phyloP scores from a whole-genome alignment of 192 early-diverging fungal species.

The Coemansia sp. region DNA sequence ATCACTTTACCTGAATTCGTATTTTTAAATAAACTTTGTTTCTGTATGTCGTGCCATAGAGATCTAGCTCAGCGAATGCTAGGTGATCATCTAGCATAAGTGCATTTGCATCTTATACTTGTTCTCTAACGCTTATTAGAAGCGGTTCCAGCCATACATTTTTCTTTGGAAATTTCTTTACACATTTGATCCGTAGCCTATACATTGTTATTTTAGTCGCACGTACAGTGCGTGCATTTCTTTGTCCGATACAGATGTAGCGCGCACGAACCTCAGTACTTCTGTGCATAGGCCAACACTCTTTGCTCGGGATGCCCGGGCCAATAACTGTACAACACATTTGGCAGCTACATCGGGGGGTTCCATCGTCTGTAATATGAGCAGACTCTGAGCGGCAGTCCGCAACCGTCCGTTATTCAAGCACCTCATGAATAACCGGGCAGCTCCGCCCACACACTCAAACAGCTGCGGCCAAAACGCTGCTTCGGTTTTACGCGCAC shows the following conservation, averaged over 20 bases:
- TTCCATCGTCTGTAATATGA: conserved; percentile 90
- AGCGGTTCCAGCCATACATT: too few relatives aligned
- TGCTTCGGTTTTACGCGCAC: conserved; percentile 95
- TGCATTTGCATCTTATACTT: too few relatives aligned
- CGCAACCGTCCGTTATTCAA: conserved; percentile 63
- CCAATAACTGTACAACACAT: conserved; percentile 33
- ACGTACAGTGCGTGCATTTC: conserved; percentile 15
- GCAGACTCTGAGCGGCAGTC: conserved; percentile 89
- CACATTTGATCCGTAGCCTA: too few relatives aligned
- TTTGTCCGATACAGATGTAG: conserved; percentile 32
- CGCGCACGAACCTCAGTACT: conserved; percentile 35
- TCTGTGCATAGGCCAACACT: conserved; percentile 28
- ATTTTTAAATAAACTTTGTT: too few relatives aligned
- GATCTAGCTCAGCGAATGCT: too few relatives aligned
- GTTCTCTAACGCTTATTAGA: too few relatives aligned
- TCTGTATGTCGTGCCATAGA: too few relatives aligned
- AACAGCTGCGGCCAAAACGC: conserved; percentile 89
- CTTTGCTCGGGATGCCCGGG: conserved; percentile 7
- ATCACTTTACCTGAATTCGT: not conserved
- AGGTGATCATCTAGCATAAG: too few relatives aligned
- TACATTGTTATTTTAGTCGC: not conserved
- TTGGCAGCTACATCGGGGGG: conserved; percentile 40
- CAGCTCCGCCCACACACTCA: conserved; percentile 77
- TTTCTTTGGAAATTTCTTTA: too few relatives aligned
- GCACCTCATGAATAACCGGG: conserved; percentile 78